Evolutionary conservation across 768 basidiomycete species (phyloP).

Genomic region (Coprinellus aureogranulatus): DNA sequence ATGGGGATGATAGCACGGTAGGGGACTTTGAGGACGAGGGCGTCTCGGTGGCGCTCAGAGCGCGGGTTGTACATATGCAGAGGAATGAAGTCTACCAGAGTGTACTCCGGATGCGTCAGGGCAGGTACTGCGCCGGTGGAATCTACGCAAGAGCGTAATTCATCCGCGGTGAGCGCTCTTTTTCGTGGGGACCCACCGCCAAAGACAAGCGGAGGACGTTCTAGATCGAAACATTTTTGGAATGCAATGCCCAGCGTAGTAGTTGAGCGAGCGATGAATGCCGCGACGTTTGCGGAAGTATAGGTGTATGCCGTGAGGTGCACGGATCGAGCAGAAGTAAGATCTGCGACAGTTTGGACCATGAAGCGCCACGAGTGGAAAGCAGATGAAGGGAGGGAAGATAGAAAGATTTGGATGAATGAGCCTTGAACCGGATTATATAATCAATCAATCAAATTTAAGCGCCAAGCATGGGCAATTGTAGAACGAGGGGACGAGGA

Average conservation of each 20-base stretch:
- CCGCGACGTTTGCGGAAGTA: background rate
- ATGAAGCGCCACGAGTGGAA: too few species aligned
- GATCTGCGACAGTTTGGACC: too few species aligned
- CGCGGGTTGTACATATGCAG: too few species aligned
- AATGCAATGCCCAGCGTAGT: background rate
- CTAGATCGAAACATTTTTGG: background rate
- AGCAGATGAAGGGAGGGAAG: too few species aligned
- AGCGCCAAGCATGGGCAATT: too few species aligned
- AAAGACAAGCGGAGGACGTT: background rate
- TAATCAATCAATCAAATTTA: too few species aligned
- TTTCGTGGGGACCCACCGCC: background rate
- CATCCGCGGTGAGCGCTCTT: background rate
- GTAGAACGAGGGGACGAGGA: too few species aligned
- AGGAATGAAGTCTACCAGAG: too few species aligned
- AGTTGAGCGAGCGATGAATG: background rate
- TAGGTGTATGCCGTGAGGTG: background rate
- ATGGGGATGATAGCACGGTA: background rate
- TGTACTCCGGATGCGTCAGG: too few species aligned
- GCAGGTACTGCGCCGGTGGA: background rate
- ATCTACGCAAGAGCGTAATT: background rate
- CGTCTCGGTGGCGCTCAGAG: too few species aligned
- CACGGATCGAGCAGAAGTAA: background rate
- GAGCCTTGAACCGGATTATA: too few species aligned
- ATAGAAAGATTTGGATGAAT: too few species aligned
- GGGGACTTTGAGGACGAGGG: background rate